Conservation (phyloP, 2,329 filamentous ascomycete genomes). For the Colletotrichum godetiae region DNA sequence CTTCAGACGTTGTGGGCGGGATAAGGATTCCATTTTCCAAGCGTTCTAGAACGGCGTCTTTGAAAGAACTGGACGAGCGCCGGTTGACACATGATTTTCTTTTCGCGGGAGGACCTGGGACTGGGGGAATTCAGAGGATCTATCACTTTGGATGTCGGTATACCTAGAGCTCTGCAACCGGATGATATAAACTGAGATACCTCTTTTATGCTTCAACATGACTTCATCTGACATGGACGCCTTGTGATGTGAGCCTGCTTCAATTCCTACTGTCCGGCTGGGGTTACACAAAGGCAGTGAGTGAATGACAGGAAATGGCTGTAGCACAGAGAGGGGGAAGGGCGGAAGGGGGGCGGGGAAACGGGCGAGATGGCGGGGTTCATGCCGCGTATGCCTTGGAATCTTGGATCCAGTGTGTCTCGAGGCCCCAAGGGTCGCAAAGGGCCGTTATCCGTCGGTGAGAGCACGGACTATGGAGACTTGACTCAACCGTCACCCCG, state of each 20-base stretch:
- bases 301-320: neutral
- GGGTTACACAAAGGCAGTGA: neutral
- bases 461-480: neutral
- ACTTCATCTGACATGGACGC: neutral
- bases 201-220: constrained; percentile 21
- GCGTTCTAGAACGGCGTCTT: constrained; percentile 19
- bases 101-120: neutral
- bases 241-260: neutral
- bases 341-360: neutral
- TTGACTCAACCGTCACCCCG: neutral
- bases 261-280: no score
- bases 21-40: constrained; percentile 8
- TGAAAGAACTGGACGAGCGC: constrained; percentile 6
- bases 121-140: neutral
- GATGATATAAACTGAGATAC: constrained; percentile 37
- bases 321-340: neutral
- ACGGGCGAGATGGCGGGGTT: neutral
- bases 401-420: neutral
- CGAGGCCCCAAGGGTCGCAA: neutral
- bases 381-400: neutral
- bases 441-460: neutral
- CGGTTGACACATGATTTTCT: neutral
- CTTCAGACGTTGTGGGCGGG: constrained; percentile 6
- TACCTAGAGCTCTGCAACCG: constrained; percentile 27
- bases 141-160: constrained; percentile 16